A percentile compares a stretch with the other conserved stretches of the same genome.
Conservation (phyloP, 345 rosid species). For the Dovyalis caffra region DNA sequence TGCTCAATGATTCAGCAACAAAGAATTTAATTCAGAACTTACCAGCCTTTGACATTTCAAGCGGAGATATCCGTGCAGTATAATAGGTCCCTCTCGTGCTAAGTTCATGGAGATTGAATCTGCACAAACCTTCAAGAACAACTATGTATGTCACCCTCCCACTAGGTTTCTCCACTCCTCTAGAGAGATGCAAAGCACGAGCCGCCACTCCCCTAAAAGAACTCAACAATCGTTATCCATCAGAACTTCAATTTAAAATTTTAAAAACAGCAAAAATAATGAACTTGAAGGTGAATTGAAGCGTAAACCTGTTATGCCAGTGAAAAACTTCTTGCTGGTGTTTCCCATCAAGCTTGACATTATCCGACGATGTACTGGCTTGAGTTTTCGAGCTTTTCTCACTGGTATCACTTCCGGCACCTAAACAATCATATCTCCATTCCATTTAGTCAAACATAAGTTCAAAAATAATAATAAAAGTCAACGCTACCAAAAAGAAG, state of each 20-base stretch:
- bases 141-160: constrained; percentile 98
- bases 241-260: not conserved
- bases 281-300: not conserved
- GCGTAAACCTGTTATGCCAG: constrained; percentile 86
- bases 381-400: constrained; percentile 60
- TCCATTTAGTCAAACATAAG: not conserved
- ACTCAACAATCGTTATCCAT: not conserved
- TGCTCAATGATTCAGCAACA: not conserved
- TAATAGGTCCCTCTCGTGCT: constrained; percentile 87
- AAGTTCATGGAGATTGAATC: constrained; percentile 92
- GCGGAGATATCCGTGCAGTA: constrained; percentile 80
- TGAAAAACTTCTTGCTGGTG: constrained; percentile 75
- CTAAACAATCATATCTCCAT: constrained; percentile 25
- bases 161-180: constrained; percentile 99
- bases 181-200: constrained; percentile 92
- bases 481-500: not conserved
- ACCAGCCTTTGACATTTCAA: constrained; percentile 93
- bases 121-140: constrained; percentile 94
- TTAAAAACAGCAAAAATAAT: constrained; percentile 6
- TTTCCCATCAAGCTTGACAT: constrained; percentile 75
- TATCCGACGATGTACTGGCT: constrained; percentile 58
- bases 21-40: constrained; percentile 14
- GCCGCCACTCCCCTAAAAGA: constrained; percentile 90
- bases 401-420: constrained; percentile 64
- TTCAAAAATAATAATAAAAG: constrained; percentile 1